These are phyloP conservation scores for Hypomyces perniciosus DNA, from an alignment of 2,329 filamentous ascomycete species.

Conservation along the genomic window DNA sequence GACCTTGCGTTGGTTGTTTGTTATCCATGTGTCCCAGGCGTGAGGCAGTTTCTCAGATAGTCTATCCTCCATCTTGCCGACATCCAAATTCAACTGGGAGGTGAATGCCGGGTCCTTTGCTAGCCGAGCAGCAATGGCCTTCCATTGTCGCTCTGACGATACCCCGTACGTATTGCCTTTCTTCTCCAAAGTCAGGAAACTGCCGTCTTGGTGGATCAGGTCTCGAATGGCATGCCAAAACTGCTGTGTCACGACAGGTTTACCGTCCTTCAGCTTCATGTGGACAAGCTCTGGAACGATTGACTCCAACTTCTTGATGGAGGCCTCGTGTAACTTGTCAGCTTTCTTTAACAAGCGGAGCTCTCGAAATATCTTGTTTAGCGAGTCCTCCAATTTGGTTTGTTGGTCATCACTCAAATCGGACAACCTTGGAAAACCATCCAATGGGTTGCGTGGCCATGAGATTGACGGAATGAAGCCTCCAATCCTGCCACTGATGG, in stretches of 20 bases:
- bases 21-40: constrained; percentile 48
- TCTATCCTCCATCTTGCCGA: constrained; percentile 20
- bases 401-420: constrained; percentile 14
- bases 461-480: constrained; percentile 22
- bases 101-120: constrained; percentile 27
- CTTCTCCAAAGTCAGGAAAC: constrained; percentile 42
- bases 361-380: constrained; percentile 19
- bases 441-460: constrained; percentile 19
- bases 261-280: constrained; percentile 47
- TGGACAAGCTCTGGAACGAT: constrained; percentile 53
- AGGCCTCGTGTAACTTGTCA: constrained; percentile 29
- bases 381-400: constrained; percentile 18
- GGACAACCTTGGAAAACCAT: constrained; percentile 11
- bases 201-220: constrained; percentile 43
- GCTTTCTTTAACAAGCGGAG: constrained; percentile 21
- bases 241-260: constrained; percentile 48
- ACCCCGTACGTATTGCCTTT: constrained; percentile 31
- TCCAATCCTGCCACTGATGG: constrained; percentile 5
- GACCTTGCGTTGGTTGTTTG: constrained; percentile 41
- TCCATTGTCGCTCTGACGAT: constrained; percentile 43
- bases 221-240: constrained; percentile 61
- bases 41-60: constrained; percentile 28
- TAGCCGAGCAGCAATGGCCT: constrained; percentile 38
- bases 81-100: constrained; percentile 21
- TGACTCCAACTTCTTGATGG: constrained; percentile 38